These are phyloP conservation scores for Eucalyptus dawsonii DNA, from an alignment of 345 rosid genomes.

Conservation along the genomic window DNA sequence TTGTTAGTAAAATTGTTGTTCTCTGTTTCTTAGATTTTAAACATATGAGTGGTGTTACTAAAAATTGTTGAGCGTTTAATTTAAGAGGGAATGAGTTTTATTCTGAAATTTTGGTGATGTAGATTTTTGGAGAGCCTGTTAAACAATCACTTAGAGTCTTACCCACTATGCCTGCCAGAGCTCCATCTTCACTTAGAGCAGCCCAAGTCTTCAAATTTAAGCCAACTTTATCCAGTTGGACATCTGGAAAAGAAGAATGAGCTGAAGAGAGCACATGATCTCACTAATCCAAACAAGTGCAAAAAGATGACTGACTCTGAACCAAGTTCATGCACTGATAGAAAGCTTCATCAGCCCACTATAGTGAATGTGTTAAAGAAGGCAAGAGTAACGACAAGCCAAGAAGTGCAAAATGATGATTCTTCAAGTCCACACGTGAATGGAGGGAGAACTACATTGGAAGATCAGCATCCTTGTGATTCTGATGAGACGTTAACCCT, in stretches of 20 bases:
- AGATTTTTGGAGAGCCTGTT: slow-evolving; percentile 74
- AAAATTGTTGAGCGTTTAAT: background rate
- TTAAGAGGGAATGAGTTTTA: background rate
- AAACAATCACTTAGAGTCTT: slow-evolving; percentile 30
- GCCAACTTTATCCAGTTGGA: slow-evolving; percentile 11
- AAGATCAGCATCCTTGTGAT: slow-evolving; percentile 13
- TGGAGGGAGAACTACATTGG: slow-evolving; percentile 7
- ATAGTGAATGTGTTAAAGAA: slow-evolving; percentile 44
- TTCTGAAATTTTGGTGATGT: background rate
- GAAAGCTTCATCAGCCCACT: slow-evolving; percentile 44
- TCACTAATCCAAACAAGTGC: slow-evolving; percentile 11
- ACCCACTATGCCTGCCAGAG: slow-evolving; percentile 56
- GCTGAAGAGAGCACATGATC: slow-evolving; percentile 16
- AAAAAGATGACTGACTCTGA: slow-evolving; percentile 24
- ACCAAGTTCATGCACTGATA: slow-evolving; percentile 16
- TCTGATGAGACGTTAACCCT: slow-evolving; percentile 18
- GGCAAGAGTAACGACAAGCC: slow-evolving; percentile 32
- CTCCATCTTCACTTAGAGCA: slow-evolving; percentile 38
- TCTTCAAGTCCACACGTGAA: slow-evolving; percentile 12
- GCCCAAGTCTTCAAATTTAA: slow-evolving; percentile 20
- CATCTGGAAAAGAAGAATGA: slow-evolving; percentile 23
- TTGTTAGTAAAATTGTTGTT: background rate
- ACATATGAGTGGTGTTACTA: background rate
- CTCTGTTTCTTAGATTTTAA: background rate
- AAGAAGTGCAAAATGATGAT: slow-evolving; percentile 30